Evolutionary conservation across 148 eudicot genomes (phyloP).

Genomic region (Gaultheria prostrata): DNA sequence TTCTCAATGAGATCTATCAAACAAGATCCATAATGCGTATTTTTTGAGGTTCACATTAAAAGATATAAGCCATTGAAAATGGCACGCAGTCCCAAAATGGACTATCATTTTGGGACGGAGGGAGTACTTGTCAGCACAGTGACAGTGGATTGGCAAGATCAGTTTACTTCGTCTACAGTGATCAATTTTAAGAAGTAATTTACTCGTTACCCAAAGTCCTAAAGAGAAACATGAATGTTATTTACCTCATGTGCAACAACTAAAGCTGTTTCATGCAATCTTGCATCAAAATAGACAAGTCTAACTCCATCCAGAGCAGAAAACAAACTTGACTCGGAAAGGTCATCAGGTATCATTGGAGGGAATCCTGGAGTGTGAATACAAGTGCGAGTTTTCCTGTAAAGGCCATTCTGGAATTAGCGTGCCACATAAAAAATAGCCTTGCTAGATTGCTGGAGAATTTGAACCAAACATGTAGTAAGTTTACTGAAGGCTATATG

Average conservation of each 20-base stretch:
- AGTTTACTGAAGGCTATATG: background rate
- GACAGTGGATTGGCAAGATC: background rate
- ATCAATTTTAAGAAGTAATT: background rate
- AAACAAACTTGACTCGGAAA: slow-evolving; percentile 47
- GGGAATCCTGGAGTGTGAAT: slow-evolving; percentile 93
- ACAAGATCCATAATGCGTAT: too few relatives aligned
- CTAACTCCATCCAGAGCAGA: slow-evolving; percentile 61
- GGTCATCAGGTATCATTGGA: slow-evolving; percentile 82
- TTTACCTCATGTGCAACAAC: slow-evolving; percentile 79
- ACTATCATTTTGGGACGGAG: too few relatives aligned
- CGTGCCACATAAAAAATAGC: background rate
- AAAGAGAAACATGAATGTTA: background rate
- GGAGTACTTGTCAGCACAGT: background rate
- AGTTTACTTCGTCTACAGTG: background rate
- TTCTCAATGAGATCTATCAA: too few relatives aligned
- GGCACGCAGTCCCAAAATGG: too few relatives aligned
- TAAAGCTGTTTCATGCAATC: slow-evolving; percentile 79
- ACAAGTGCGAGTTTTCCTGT: slow-evolving; percentile 96
- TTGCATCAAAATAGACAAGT: slow-evolving; percentile 74
- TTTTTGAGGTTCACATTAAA: too few relatives aligned
- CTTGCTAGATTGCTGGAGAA: background rate
- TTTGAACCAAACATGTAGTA: background rate
- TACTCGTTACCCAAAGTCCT: background rate
- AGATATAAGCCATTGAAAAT: too few relatives aligned
- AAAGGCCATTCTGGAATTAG: slow-evolving; percentile 15